Percentiles rank a stretch among this genome's conserved stretches.
Conservation (phyloP, 768 basidiomycete genomes). For the Trametes gibbosa region DNA sequence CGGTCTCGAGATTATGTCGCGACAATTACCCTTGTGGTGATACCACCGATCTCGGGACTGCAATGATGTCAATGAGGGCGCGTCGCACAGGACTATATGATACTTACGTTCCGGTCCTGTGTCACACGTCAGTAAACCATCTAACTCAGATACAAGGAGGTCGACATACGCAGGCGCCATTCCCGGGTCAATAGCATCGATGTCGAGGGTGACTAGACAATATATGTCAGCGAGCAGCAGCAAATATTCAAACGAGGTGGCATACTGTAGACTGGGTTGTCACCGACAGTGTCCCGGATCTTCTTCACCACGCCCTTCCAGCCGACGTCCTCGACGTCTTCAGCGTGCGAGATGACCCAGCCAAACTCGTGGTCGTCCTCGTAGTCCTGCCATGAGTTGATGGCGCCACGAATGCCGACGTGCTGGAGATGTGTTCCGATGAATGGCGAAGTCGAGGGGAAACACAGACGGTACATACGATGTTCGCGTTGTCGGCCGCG, state of each 20-base stretch:
- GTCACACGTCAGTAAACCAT: neutral
- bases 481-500: constrained; percentile 31
- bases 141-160: neutral
- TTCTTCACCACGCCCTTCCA: constrained; percentile 32
- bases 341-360: constrained; percentile 33
- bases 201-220: constrained; percentile 18
- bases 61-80: neutral
- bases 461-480: constrained; percentile 22
- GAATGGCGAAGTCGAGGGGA: neutral
- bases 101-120: constrained; percentile 28
- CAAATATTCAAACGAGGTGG: neutral
- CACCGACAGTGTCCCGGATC: constrained; percentile 33
- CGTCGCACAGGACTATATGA: neutral
- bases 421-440: constrained; percentile 20
- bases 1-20: neutral
- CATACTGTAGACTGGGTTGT: constrained; percentile 33
- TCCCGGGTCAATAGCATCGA: constrained; percentile 22
- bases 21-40: constrained; percentile 30
- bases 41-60: constrained; percentile 34
- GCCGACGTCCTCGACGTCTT: constrained; percentile 34
- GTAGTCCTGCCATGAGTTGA: constrained; percentile 30
- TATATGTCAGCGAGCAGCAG: neutral
- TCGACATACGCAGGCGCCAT: constrained; percentile 21
- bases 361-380: constrained; percentile 31
- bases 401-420: constrained; percentile 31